phyloP scores from a whole-genome alignment of 2,329 filamentous ascomycete genomes.

The Shiraia bambusicola region DNA sequence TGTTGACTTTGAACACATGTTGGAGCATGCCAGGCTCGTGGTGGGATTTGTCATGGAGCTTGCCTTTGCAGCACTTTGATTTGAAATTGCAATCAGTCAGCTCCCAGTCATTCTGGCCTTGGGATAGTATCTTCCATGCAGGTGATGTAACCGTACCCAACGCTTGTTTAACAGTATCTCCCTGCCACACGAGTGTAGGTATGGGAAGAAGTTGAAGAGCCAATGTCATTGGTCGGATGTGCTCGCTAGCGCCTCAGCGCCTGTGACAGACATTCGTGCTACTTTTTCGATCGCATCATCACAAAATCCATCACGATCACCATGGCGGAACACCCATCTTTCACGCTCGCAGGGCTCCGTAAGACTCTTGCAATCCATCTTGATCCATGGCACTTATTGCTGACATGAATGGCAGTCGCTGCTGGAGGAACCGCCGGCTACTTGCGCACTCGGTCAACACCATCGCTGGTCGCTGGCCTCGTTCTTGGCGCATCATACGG shows the following conservation, averaged over 20 bases:
- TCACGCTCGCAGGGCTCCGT: constrained; percentile 32
- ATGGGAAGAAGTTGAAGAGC: too few species aligned
- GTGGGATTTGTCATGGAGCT: constrained; percentile 80
- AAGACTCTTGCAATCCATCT: too few species aligned
- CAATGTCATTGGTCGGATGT: too few species aligned
- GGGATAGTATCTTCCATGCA: too few species aligned
- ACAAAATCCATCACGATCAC: constrained; percentile 2
- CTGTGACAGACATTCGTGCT: background rate
- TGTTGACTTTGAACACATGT: constrained; percentile 82
- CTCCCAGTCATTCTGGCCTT: too few species aligned
- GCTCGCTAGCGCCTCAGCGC: background rate
- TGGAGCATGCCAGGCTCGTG: constrained; percentile 82
- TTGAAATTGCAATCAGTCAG: too few species aligned
- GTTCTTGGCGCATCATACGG: constrained; percentile 30
- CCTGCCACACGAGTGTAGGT: too few species aligned
- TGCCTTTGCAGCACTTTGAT: constrained; percentile 68
- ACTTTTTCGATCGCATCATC: constrained; percentile 1
- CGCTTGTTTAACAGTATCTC: too few species aligned
- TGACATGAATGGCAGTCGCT: constrained; percentile 18
- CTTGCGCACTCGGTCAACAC: constrained; percentile 30
- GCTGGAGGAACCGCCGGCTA: constrained; percentile 33
- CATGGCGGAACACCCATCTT: constrained; percentile 36
- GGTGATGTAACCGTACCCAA: too few species aligned
- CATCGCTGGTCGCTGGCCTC: constrained; percentile 30
- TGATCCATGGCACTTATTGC: background rate